Conservation (phyloP, 805 yeast genomes). For the Blastobotrys parvus region DNA sequence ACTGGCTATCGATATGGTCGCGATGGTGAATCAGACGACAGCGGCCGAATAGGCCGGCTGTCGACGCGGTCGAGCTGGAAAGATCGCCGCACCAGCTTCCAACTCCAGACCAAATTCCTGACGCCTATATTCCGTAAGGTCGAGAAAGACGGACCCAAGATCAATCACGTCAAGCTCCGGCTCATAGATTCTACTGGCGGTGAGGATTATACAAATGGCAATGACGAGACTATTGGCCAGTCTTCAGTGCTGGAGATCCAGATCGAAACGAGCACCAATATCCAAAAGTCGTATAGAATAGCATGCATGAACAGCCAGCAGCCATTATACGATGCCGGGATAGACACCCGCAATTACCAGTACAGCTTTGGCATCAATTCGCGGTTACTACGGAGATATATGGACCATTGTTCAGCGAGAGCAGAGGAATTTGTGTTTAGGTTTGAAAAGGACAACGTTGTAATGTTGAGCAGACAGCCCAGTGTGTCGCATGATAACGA, state of each 20-base stretch:
- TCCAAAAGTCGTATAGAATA: conserved; percentile 9
- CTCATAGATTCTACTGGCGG: background rate
- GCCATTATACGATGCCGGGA: background rate
- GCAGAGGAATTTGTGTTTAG: conserved; percentile 16
- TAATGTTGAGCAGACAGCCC: conserved; percentile 10
- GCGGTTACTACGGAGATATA: conserved; percentile 7
- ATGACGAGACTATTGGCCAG: background rate
- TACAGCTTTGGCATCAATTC: conserved; percentile 12
- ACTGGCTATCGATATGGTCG: conserved; percentile 4
- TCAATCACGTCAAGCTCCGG: conserved; percentile 5
- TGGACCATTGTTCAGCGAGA: conserved; percentile 14
- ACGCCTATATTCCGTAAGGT: conserved; percentile 16
- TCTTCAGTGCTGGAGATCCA: background rate
- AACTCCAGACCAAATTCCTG: conserved; percentile 15
- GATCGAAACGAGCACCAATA: background rate
- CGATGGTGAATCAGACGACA: background rate
- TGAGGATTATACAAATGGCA: background rate
- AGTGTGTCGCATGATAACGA: conserved; percentile 10
- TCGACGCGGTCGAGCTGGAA: background rate
- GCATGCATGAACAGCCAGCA: conserved; percentile 12
- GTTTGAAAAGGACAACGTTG: conserved; percentile 7
- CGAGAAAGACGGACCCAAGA: conserved; percentile 12
- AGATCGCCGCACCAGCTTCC: conserved; percentile 11
- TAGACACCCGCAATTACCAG: background rate
- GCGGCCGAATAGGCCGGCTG: background rate